Conservation (phyloP, 1,284 basidiomycete genomes). For the Porogramme epimiltina region DNA sequence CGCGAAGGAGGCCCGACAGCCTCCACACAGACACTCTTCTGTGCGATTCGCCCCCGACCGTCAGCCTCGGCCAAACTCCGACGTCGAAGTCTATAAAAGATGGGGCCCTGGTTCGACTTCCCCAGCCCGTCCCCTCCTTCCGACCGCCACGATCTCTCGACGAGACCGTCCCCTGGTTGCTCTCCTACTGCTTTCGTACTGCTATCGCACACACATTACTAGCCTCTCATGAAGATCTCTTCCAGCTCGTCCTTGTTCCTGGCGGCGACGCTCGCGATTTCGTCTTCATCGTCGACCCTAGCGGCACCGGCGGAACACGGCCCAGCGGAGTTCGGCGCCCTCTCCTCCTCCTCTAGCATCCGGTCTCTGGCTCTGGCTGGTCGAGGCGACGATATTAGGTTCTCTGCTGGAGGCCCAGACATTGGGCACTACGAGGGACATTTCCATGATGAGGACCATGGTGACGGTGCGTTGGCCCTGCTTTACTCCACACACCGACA, state of each 20-base stretch:
- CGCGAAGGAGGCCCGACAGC: too few relatives aligned
- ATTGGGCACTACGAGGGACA: too few relatives aligned
- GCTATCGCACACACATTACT: conserved; percentile 22
- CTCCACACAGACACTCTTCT: too few relatives aligned
- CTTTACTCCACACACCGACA: too few relatives aligned
- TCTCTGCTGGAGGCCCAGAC: neutral
- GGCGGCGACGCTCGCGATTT: conserved; percentile 37
- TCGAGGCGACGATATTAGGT: neutral
- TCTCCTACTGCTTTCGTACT: conserved; percentile 20
- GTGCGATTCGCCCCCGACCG: neutral
- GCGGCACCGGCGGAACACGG: conserved; percentile 26
- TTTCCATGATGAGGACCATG: too few relatives aligned
- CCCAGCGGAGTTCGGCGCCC: conserved; percentile 3
- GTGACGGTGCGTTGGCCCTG: too few relatives aligned
- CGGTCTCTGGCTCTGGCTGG: neutral
- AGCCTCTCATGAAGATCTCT: conserved; percentile 37
- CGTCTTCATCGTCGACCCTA: conserved; percentile 25
- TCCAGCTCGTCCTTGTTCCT: conserved; percentile 35
- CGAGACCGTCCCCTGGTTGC: conserved; percentile 13
- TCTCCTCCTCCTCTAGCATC: neutral
- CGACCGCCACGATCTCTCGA: conserved; percentile 21
- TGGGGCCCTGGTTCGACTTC: too few relatives aligned
- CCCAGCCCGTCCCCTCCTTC: conserved; percentile 9
- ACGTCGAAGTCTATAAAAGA: neutral
- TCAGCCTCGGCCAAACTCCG: neutral